phyloP scores from a whole-genome alignment of 148 eudicot species.

The Selenicereus undatus region DNA sequence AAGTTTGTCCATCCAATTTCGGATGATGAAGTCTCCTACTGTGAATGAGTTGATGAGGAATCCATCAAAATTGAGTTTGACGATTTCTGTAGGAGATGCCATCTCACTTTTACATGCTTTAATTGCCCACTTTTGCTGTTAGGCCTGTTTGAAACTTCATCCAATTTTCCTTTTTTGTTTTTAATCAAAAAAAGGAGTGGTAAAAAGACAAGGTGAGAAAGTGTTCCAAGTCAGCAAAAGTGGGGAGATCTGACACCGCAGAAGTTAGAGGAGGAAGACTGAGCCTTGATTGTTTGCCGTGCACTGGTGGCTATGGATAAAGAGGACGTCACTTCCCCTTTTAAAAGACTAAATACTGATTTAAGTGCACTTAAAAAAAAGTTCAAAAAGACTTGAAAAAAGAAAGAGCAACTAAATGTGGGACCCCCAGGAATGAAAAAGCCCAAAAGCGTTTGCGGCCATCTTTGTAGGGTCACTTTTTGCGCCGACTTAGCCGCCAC shows the following conservation, averaged over 20 bases:
- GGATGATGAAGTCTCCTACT: too few species aligned
- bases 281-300: slow-evolving; percentile 1
- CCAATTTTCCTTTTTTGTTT: background rate
- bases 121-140: background rate
- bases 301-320: slow-evolving; percentile 23
- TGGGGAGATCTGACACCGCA: background rate
- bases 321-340: slow-evolving; percentile 17
- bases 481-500: slow-evolving; percentile 21
- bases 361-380: background rate
- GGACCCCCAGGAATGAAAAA: background rate
- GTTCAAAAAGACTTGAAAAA: background rate
- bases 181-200: background rate
- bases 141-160: background rate
- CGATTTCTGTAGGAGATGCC: too few species aligned
- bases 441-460: slow-evolving; percentile 6
- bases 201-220: background rate
- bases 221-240: slow-evolving; percentile 14
- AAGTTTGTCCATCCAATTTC: too few species aligned
- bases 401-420: background rate
- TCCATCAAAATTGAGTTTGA: too few species aligned
- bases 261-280: background rate
- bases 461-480: slow-evolving; percentile 19
- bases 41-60: too few species aligned
- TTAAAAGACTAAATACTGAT: background rate
- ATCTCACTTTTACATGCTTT: background rate